phyloP scores from a whole-genome alignment of 1,284 basidiomycete genomes.

The Cutaneotrichosporon sp. region DNA sequence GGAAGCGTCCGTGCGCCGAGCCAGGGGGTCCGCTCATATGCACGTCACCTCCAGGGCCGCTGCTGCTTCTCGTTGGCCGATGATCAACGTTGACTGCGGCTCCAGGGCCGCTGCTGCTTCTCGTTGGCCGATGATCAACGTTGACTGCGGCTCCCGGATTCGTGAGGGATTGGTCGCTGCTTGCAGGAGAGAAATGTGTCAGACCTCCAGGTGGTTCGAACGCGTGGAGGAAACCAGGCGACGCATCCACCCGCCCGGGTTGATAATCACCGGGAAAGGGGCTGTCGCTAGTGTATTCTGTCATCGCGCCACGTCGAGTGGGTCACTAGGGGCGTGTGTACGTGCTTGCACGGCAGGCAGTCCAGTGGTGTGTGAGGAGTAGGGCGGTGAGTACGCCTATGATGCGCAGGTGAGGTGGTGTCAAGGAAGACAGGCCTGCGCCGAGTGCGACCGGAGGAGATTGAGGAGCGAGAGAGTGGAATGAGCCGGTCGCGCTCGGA shows the following conservation, averaged over 20 bases:
- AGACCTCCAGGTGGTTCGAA: slow-evolving; percentile 16
- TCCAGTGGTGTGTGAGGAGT: background rate
- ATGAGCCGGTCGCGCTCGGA: slow-evolving; percentile 1
- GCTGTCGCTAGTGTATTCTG: slow-evolving; percentile 20
- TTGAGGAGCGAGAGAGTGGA: background rate
- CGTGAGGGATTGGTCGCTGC: slow-evolving; percentile 22
- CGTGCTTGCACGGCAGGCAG: slow-evolving; percentile 6
- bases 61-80: slow-evolving; percentile 14
- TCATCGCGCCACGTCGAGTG: slow-evolving; percentile 8
- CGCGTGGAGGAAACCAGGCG: slow-evolving; percentile 20
- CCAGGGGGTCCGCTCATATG: slow-evolving; percentile 8
- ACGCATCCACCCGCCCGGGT: slow-evolving; percentile 23
- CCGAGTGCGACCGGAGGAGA: background rate
- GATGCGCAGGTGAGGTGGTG: background rate
- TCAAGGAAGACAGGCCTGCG: background rate
- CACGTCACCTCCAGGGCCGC: background rate
- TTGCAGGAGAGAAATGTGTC: slow-evolving; percentile 26
- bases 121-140: slow-evolving; percentile 18
- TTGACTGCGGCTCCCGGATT: slow-evolving; percentile 10
- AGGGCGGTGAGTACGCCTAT: background rate
- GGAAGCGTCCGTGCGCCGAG: slow-evolving; percentile 10
- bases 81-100: slow-evolving; percentile 15
- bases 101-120: background rate
- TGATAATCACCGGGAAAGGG: slow-evolving; percentile 28
- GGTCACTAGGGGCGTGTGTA: background rate